Evolutionary conservation across 805 yeast species (phyloP), one percentile per base, ranked within the genome.

Genomic region (Brettanomyces nanus): DNA sequence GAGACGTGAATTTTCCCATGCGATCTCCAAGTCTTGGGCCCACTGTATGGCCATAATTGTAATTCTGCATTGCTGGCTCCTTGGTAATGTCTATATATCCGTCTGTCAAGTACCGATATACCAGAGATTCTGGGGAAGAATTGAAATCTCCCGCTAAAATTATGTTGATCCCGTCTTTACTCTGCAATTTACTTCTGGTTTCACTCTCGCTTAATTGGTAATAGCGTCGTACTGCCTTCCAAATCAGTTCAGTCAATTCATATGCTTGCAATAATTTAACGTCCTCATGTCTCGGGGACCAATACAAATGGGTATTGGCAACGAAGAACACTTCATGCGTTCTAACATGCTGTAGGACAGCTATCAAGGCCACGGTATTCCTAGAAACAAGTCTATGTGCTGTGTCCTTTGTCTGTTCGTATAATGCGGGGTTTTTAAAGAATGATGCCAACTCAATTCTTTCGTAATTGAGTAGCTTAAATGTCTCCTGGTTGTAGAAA

Each of bases 251-350:
- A 45, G 69, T 58, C 4, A 73, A 52, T 6, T 73, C 55, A 53
- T 70, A 66, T 13, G 75, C 62, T 47, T 77, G 83, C 31, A 73
- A 48, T 6, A 74, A 56, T 46, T 73, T 75, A 17, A 76, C 77
- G 45, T 74, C 77, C 34, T 69, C 66, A 36, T 61, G 68, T 44
- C 69, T 68, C 1, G 67, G 66, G 10, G 62, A 58, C 83, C 83
- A 77, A 47, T 77, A 77, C 7, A 77, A 54, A 51, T 77, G 83
- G 0, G 82, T 76, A 43, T 75, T 77, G n/a, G 76, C 59, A 2
- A 74, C 63, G 28, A 72, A 68, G 3, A 76, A 49, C 3, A 54
- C 45, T 25, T 65, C 58, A 9, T 59, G 54, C 0, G 74, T 63
- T 1, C 40, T 46, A 35, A 53, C 58, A 48, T 77, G 82, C 38